Conservation (phyloP, 148 eudicot genomes). For the Rhododendron henanense region DNA sequence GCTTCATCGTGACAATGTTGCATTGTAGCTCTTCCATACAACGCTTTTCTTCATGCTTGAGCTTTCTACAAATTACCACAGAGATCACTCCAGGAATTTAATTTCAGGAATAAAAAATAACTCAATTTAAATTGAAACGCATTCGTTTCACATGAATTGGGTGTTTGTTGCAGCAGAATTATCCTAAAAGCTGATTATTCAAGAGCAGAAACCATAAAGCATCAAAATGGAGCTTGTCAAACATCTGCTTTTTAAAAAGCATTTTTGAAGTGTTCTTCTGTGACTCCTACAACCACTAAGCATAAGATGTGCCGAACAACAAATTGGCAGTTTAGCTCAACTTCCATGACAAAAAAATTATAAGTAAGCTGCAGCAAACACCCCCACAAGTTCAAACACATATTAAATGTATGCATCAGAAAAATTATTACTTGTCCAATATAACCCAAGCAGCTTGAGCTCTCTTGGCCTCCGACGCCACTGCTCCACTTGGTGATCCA, state of each 20-base stretch:
- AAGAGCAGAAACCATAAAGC: background rate
- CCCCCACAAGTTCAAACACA: background rate
- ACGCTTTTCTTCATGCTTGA: slow-evolving; percentile 73
- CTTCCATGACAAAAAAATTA: background rate
- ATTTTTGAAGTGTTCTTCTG: background rate
- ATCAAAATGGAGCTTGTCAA: background rate
- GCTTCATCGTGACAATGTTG: slow-evolving; percentile 83
- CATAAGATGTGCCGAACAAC: background rate
- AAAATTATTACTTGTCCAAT: slow-evolving; percentile 66
- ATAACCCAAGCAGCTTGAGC: slow-evolving; percentile 85
- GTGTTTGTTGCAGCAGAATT: background rate
- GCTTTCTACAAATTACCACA: slow-evolving; percentile 46
- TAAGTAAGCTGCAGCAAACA: background rate
- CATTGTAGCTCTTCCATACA: slow-evolving; percentile 95
- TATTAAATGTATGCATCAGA: background rate
- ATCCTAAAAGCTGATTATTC: background rate
- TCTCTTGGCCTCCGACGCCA: slow-evolving; percentile 86
- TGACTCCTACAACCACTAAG: background rate
- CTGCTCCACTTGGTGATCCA: slow-evolving; percentile 73
- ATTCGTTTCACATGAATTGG: background rate
- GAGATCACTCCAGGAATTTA: background rate
- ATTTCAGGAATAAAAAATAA: slow-evolving; percentile 8
- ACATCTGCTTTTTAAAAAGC: background rate
- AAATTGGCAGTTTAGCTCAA: background rate
- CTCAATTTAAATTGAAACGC: background rate